phyloP scores from a whole-genome alignment of 495 filamentous ascomycete genomes.

The Penicillium verhagenii region DNA sequence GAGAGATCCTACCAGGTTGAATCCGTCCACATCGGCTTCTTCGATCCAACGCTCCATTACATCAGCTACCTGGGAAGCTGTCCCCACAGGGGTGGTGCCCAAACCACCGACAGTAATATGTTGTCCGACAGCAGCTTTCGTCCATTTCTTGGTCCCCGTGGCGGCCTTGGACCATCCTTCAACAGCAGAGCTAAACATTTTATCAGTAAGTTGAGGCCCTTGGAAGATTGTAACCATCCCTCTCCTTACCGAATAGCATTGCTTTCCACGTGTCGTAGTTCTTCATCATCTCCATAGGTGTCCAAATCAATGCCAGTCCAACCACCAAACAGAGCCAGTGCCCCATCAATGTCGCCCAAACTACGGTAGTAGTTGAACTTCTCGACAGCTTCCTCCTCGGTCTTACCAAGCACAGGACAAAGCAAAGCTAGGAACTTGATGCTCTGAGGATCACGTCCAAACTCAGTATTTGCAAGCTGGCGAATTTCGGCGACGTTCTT shows the following conservation, averaged over 20 bases:
- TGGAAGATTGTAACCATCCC: not conserved
- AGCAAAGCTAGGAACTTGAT: conserved; percentile 56
- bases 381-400: conserved; percentile 52
- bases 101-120: conserved; percentile 62
- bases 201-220: not conserved
- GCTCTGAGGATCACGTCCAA: conserved; percentile 46
- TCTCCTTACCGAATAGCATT: conserved; percentile 56
- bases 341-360: conserved; percentile 53
- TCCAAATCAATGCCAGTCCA: conserved; percentile 58
- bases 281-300: conserved; percentile 54
- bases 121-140: conserved; percentile 59
- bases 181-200: conserved; percentile 37
- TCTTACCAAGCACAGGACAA: conserved; percentile 51
- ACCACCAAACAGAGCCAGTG: conserved; percentile 56
- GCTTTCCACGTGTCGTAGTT: conserved; percentile 58
- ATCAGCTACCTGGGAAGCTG: conserved; percentile 56
- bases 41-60: conserved; percentile 59
- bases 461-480: conserved; percentile 40
- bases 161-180: conserved; percentile 49
- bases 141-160: conserved; percentile 57
- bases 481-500: conserved; percentile 53
- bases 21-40: conserved; percentile 64
- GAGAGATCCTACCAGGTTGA: conserved; percentile 54
- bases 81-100: conserved; percentile 55
- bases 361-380: conserved; percentile 52